Evolutionary conservation across 1,139 yeast genomes (phyloP).

Genomic region (Debaryomycetaceae sp.): DNA sequence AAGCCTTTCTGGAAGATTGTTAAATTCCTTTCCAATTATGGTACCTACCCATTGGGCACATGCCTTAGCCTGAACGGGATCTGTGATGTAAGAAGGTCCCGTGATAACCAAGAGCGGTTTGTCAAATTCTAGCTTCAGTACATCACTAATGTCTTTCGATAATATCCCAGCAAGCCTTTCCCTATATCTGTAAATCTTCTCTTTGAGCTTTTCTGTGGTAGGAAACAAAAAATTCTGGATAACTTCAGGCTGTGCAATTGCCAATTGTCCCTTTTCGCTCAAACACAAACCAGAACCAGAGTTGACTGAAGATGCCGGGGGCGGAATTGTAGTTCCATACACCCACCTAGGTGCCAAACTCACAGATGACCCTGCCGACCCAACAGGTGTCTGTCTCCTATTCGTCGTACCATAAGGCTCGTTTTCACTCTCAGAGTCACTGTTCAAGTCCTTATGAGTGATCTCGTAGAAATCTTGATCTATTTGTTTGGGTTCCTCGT

Average conservation of each 20-base stretch:
- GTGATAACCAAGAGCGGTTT: slow-evolving; percentile 33
- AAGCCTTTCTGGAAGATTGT: slow-evolving; percentile 6
- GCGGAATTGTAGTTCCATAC: slow-evolving; percentile 17
- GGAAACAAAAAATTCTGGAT: slow-evolving; percentile 42
- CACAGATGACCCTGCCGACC: slow-evolving; percentile 1
- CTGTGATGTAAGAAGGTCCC: slow-evolving; percentile 35
- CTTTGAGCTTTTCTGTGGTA: slow-evolving; percentile 19
- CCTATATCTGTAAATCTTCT: slow-evolving; percentile 25
- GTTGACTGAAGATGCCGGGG: slow-evolving; percentile 5
- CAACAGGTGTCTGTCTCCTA: background rate
- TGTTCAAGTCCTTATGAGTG: background rate
- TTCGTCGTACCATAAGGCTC: background rate
- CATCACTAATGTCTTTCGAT: slow-evolving; percentile 6
- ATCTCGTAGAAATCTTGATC: background rate
- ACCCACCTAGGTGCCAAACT: slow-evolving; percentile 11
- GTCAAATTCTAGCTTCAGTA: slow-evolving; percentile 1
- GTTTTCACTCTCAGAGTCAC: background rate
- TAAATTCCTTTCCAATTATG: slow-evolving; percentile 15
- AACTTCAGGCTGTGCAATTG: slow-evolving; percentile 45
- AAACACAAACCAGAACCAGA: slow-evolving; percentile 18
- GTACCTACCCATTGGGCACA: slow-evolving; percentile 44
- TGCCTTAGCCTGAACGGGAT: slow-evolving; percentile 28
- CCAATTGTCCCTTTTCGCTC: slow-evolving; percentile 29
- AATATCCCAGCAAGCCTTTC: slow-evolving; percentile 13
- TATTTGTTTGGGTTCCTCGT: background rate